Evolutionary conservation across 169 alveolate species (phyloP).

Genomic region (Perkinsus olseni): DNA sequence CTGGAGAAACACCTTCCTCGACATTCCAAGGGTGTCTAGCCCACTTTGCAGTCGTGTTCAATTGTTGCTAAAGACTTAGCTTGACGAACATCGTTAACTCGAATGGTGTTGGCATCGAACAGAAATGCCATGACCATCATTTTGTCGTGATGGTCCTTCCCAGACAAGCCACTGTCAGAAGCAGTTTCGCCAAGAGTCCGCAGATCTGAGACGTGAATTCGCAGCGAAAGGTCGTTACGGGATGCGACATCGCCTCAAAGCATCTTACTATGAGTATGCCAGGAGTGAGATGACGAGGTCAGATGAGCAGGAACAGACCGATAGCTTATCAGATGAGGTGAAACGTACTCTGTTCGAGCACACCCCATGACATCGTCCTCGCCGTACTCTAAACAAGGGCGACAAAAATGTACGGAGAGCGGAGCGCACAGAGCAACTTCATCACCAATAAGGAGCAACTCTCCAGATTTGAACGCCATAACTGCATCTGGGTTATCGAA

Average conservation of each 20-base stretch:
- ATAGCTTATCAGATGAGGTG: slow-evolving; percentile 73
- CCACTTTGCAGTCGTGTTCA: slow-evolving; percentile 76
- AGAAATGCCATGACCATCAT: slow-evolving; percentile 74
- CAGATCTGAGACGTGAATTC: background rate
- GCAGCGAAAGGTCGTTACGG: background rate
- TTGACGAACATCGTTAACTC: slow-evolving; percentile 16
- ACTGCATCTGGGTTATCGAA: slow-evolving; percentile 69
- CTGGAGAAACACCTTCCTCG: background rate
- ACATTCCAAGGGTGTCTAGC: too few relatives aligned
- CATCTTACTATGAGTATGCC: too few relatives aligned
- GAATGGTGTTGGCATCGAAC: slow-evolving; percentile 76
- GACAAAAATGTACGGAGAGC: background rate
- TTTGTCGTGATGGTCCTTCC: background rate
- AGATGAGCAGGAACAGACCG: slow-evolving; percentile 20
- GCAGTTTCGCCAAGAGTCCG: background rate
- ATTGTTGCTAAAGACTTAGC: slow-evolving; percentile 54
- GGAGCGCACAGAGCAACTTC: background rate
- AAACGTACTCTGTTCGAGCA: slow-evolving; percentile 82
- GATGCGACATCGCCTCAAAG: background rate
- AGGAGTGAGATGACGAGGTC: background rate
- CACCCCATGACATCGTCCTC: slow-evolving; percentile 73
- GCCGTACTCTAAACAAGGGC: slow-evolving; percentile 69
- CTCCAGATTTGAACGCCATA: slow-evolving; percentile 82
- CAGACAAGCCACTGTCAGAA: background rate
- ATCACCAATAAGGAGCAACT: slow-evolving; percentile 60